A percentile compares a stretch with the other conserved stretches of the same genome.
Evolutionary conservation across 208 protist genomes (phyloP).

Genomic region (Leishmania guyanensis): DNA sequence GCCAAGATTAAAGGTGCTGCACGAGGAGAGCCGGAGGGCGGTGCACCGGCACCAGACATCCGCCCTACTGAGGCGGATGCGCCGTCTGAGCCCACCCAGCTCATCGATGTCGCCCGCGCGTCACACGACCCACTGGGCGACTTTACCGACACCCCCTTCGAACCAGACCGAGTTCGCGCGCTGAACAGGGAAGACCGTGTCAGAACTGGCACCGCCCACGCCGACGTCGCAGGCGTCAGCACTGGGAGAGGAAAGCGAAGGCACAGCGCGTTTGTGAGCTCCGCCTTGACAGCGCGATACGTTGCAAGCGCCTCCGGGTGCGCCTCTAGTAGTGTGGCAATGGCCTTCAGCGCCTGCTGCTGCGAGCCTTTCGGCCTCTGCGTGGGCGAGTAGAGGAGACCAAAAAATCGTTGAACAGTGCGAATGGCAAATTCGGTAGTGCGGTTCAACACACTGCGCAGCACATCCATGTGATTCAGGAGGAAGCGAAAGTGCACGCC

Average conservation of each 20-base stretch:
- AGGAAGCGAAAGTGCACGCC: slow-evolving; percentile 60
- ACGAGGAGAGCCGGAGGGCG: background rate
- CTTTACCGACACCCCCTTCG: background rate
- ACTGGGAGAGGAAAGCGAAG: slow-evolving; percentile 43
- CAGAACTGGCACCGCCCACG: slow-evolving; percentile 28
- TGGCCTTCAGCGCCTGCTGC: slow-evolving; percentile 28
- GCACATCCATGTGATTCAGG: slow-evolving; percentile 57
- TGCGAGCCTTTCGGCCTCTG: slow-evolving; percentile 19
- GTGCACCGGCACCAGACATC: background rate
- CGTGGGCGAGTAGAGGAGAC: slow-evolving; percentile 32
- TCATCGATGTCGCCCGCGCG: background rate
- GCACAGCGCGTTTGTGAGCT: slow-evolving; percentile 51
- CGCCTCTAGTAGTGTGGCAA: slow-evolving; percentile 40
- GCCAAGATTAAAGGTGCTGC: background rate
- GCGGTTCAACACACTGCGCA: slow-evolving; percentile 61
- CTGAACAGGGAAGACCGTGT: slow-evolving; percentile 9
- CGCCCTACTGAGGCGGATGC: background rate
- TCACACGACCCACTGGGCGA: background rate
- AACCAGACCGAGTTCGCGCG: background rate
- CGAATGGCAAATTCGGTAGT: slow-evolving; percentile 68
- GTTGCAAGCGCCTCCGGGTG: slow-evolving; percentile 45
- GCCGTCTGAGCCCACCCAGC: background rate
- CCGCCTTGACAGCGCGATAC: slow-evolving; percentile 47
- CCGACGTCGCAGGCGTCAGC: slow-evolving; percentile 18
- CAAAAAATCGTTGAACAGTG: slow-evolving; percentile 69